These are phyloP conservation scores for Pluteus cervinus DNA, from an alignment of 768 basidiomycete genomes.

Conservation along the genomic window DNA sequence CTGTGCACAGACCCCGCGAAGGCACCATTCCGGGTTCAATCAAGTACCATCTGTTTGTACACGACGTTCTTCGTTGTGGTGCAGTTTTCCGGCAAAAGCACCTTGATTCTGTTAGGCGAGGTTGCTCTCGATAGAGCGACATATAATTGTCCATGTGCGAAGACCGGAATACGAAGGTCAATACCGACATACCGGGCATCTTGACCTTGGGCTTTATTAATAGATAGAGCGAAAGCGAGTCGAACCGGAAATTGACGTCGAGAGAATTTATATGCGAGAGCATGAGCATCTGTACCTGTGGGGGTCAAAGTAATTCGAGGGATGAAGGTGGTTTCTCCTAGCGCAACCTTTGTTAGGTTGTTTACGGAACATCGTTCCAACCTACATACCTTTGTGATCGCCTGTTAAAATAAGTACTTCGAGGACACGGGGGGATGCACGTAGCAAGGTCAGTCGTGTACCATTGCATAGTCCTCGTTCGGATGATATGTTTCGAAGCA, in stretches of 20 bases:
- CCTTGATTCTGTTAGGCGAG: not conserved
- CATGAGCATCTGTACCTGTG: conserved; percentile 6
- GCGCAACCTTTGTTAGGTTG: no score
- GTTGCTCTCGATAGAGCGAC: conserved; percentile 20
- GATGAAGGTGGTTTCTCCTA: conserved; percentile 30
- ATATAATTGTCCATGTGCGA: conserved; percentile 32
- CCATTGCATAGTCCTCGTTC: conserved; percentile 23
- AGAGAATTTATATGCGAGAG: conserved; percentile 21
- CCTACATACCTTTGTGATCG: conserved; percentile 22
- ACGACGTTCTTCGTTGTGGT: not conserved
- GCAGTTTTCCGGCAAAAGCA: not conserved
- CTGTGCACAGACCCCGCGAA: no score
- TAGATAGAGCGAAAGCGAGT: conserved; percentile 30
- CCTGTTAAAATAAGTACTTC: conserved; percentile 29
- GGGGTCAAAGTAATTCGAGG: conserved; percentile 26
- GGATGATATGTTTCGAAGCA: conserved; percentile 24
- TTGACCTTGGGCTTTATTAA: conserved; percentile 35
- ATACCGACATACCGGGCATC: conserved; percentile 23
- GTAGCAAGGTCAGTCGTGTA: conserved; percentile 16
- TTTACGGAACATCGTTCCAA: no score
- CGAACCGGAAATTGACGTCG: conserved; percentile 32
- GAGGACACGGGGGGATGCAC: conserved; percentile 15
- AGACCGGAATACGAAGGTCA: conserved; percentile 20
- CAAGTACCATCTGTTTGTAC: conserved; percentile 1
- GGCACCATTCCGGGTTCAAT: no score